Conservation (phyloP, 768 basidiomycete species). For the Kwoniella botswanensis region DNA sequence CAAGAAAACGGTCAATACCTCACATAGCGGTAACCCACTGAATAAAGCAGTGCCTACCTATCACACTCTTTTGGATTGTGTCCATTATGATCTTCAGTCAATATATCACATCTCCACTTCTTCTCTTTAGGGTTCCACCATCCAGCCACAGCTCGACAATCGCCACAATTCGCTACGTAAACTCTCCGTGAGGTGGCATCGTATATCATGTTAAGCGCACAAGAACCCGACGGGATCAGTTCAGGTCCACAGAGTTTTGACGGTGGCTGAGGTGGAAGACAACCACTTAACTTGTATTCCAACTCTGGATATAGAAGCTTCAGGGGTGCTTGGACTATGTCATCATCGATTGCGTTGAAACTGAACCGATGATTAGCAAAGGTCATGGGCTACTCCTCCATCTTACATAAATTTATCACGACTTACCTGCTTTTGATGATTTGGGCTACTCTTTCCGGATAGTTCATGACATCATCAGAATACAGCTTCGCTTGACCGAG, state of each 20-base stretch:
- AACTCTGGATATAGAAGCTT: no score
- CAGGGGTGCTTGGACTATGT: no score
- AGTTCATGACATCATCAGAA: no score
- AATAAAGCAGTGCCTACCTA: constrained; percentile 63
- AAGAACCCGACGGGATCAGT: constrained; percentile 68
- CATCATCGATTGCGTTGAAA: no score
- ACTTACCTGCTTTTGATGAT: no score
- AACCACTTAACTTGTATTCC: no score
- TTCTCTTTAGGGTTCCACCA: constrained; percentile 64
- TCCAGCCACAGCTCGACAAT: constrained; percentile 91
- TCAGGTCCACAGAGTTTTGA: not conserved
- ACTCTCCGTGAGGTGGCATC: constrained; percentile 79
- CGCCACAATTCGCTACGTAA: constrained; percentile 88
- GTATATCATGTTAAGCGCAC: constrained; percentile 82
- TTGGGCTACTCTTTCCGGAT: no score
- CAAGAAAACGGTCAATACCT: not conserved
- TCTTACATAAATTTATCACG: no score
- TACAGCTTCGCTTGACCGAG: no score
- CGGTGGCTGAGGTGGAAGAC: no score
- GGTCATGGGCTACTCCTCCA: no score
- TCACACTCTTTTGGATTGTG: constrained; percentile 79
- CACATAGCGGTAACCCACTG: not conserved
- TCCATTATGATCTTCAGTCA: constrained; percentile 92
- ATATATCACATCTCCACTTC: constrained; percentile 82
- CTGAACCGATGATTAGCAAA: no score